Base-by-base conservation (phyloP, 2,329 filamentous ascomycete genomes). In the Myriosclerotinia scirpicola region DNA sequence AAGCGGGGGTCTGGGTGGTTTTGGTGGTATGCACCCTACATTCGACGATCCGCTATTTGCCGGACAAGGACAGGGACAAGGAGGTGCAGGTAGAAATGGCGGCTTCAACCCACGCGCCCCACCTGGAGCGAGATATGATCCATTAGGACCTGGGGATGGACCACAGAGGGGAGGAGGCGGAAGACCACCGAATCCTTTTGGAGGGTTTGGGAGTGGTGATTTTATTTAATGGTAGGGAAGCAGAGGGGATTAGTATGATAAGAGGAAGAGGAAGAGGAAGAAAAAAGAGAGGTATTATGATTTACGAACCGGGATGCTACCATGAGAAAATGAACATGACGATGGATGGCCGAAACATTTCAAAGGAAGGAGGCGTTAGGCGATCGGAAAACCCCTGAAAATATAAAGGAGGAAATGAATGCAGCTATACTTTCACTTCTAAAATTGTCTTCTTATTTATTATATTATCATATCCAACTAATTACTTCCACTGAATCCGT, bases 81-180 rank as follows among this genome's bases (percentile, higher is more conserved):
- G 77, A 12, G 80, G 80, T 8, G 83, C 81, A 14, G 80, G 80
- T 8, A 78, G 81, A 3, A 78, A 79, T 20, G 82, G 80, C 0
- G 42, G 38, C 7, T 63, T 62, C 11, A 89, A 93, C 75, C 87
- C 90, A 1, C 89, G 89, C 75, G 89, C 87, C 38, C 95, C 95
- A 5, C 93, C 92, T 2, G 95, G 95, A 1, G 90, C 93, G n/a
- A 83, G 95, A 70, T 98, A 92, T 80, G 95, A 98, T 80, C 94
- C 94, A 2, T 79, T 93, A 30, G 91, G 90, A 0, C 92, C 92
- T 0, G 89, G 90, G 0, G 83, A 84, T 70, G 78, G 78, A 46
- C 84, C 85, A 30, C 82, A 80, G 66, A 77, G 81, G 67, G 79
- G 82, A 77, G 46, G 55, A 54, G 80, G 81, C 22, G 73, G 81